phyloP scores from a whole-genome alignment of 2,329 filamentous ascomycete genomes.

The Nemania abortiva region DNA sequence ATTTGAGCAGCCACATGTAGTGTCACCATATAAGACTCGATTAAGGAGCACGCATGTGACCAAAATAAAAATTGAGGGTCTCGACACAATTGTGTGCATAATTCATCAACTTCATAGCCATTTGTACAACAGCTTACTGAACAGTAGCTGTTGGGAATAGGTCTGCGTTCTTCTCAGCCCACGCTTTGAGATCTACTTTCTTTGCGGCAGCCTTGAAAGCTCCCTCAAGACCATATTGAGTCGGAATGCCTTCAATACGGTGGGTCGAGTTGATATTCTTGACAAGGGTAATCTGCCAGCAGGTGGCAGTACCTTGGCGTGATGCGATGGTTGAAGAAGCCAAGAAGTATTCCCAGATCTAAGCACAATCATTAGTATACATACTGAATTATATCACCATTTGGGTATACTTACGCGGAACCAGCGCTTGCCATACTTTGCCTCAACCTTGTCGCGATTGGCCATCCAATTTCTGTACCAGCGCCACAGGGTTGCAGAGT shows the following conservation, averaged over 20 bases:
- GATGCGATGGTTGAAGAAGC: constrained; percentile 81
- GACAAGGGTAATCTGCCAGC: constrained; percentile 82
- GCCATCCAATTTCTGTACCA: constrained; percentile 99
- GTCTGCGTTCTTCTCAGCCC: constrained; percentile 53
- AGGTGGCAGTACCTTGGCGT: constrained; percentile 79
- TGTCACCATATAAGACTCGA: constrained; percentile 6
- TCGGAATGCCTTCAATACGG: constrained; percentile 77
- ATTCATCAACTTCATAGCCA: not conserved
- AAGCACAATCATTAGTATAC: constrained; percentile 35
- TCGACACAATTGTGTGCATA: not conserved
- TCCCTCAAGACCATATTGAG: constrained; percentile 72
- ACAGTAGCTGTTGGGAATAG: constrained; percentile 50
- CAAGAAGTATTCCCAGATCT: constrained; percentile 83
- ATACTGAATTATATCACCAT: not conserved
- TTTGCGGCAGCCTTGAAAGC: constrained; percentile 61
- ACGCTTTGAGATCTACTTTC: constrained; percentile 52
- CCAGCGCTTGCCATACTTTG: constrained; percentile 96
- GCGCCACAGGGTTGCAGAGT: constrained; percentile 94
- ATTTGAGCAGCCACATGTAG: not conserved
- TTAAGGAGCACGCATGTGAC: constrained; percentile 3
- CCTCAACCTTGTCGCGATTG: constrained; percentile 91
- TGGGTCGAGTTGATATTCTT: constrained; percentile 88
- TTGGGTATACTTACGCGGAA: constrained; percentile 78
- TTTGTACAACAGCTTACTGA: constrained; percentile 39
- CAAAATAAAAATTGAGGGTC: not conserved